Base-by-base conservation (phyloP, 441 rosid genomes). In the Theobroma grandiflorum region DNA sequence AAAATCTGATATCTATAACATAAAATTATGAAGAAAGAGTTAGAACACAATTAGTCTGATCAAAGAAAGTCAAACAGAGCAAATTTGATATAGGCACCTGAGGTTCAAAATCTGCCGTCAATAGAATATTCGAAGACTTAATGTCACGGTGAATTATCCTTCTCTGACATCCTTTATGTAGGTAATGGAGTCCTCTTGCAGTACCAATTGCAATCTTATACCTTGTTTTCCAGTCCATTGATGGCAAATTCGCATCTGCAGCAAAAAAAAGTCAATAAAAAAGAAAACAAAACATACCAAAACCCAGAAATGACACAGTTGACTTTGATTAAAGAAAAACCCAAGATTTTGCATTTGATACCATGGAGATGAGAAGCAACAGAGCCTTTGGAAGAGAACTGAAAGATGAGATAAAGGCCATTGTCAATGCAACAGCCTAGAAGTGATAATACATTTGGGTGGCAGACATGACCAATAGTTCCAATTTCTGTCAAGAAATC, bases 401-500 rank as follows among this genome's bases (percentile, higher is more conserved):
- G 88, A 86, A 94, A 94, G 78, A 96, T 87, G 85, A 96, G 97
- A 84, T 89, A 91, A 58, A 96, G 98, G 49, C 98, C 99, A 88
- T 89, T 90, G 80, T 94, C 98, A 70, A 91, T 85, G 80, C 99
- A 96, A 80, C 98, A 96, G 55, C 99, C 99, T 74, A 92, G 77
- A 52, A 96, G 89, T 66, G 96, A 80, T 83, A 92, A 71, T 12
- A 95, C 98, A 80, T 96, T 96, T 37, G 93, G 95, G 76, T 96
- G 98, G 47, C 84, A 89, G 9, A 90, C 99, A 86, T 96, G 99
- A 43, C 98, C 98, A 4, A 96, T 92, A 6, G 98, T 95, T 50
- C 99, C 99, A 80, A 96, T 96, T 89, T 96, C 99, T 57, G 91
- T 93, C 74, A 96, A 84, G 77, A 96, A 96, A 53, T 95, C 98